Base-by-base conservation (phyloP, 352 stramenopile species). In the Phytophthora brassicae region DNA sequence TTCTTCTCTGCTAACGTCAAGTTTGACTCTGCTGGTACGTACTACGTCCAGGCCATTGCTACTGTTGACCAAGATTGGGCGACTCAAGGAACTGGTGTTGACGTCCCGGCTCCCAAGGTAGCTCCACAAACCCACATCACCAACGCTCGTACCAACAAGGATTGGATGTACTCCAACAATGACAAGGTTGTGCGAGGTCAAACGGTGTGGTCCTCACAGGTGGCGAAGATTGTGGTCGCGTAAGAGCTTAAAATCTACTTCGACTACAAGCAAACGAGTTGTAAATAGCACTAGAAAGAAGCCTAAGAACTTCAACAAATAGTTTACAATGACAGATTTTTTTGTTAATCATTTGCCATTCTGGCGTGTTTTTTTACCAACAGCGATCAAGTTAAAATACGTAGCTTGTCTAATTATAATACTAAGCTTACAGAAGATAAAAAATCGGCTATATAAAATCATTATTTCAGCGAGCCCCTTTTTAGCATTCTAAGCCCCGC, bases 81-180 rank as follows among this genome's bases (percentile, higher is more conserved):
- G 19, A 62, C 51, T 33, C 80, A 91, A 63, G 76, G 77, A 17
- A 77, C 72, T 19, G 49, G 53, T 11, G 46, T 62, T 11, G 66
- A 70, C 35, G 9, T 58, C 1, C 70, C 79, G 3, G 56, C 69
- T 20, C 80, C 79, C 9, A 75, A 79, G 46, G 68, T 88, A 11
- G 74, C 68, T 23, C 81, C 84, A 12, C 81, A 93, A 69, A 85
- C 78, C 1, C 84, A 93, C 66, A 59, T 89, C 23, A 80, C 90
- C 35, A 91, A 93, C 55, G 80, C 72, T 38, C 79, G 84, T 39
- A 90, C 80, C 12, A 89, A 91, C 59, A 28, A 57, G 8, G 31
- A 71, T 13, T 90, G 77, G 79, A 62, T 52, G 51, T 85, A 73
- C 56, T 79, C 67, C 22, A 79, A 73, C 66, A 89, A 85, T 56